Conservation (phyloP, 75 land plant genomes). For the Pseudotsuga menziesii region DNA sequence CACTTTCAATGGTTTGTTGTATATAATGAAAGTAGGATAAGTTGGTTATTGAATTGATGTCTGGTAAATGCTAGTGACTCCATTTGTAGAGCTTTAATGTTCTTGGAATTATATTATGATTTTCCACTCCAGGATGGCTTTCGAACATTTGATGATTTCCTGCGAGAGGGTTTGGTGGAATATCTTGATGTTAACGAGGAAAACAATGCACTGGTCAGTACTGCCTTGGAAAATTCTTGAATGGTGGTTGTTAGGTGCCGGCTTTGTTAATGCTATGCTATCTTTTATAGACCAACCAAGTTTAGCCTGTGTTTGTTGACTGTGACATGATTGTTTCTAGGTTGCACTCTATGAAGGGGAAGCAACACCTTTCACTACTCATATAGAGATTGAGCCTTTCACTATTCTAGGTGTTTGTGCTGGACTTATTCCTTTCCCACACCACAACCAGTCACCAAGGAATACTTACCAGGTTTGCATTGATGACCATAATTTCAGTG, state of each 20-base stretch:
- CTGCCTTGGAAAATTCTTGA: neutral
- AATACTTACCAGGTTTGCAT: constrained; percentile 89
- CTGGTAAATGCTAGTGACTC: neutral
- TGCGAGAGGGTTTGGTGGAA: constrained; percentile 89
- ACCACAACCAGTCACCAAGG: constrained; percentile 98
- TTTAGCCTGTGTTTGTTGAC: neutral
- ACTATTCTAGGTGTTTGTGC: constrained; percentile 95
- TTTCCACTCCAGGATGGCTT: constrained; percentile 65
- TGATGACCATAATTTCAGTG: neutral
- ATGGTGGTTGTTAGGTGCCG: neutral
- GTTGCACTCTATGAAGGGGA: constrained; percentile 92
- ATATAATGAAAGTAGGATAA: too few species aligned
- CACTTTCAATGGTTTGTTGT: too few species aligned
- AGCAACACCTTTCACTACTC: constrained; percentile 59
- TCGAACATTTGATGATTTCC: constrained; percentile 87
- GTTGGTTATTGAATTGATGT: neutral
- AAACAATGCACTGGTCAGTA: constrained; percentile 89
- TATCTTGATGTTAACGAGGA: constrained; percentile 99
- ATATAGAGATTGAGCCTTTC: constrained; percentile 96
- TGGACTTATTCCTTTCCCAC: constrained; percentile 96
- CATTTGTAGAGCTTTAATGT: constrained; percentile 4
- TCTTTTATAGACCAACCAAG: neutral
- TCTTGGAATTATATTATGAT: neutral
- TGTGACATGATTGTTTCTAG: constrained; percentile 26
- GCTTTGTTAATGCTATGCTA: neutral